A percentile compares a stretch with the other conserved stretches of the same genome.
These are phyloP conservation scores for Dicorynia guianensis DNA, from an alignment of 306 rosid species.

Conservation along the genomic window DNA sequence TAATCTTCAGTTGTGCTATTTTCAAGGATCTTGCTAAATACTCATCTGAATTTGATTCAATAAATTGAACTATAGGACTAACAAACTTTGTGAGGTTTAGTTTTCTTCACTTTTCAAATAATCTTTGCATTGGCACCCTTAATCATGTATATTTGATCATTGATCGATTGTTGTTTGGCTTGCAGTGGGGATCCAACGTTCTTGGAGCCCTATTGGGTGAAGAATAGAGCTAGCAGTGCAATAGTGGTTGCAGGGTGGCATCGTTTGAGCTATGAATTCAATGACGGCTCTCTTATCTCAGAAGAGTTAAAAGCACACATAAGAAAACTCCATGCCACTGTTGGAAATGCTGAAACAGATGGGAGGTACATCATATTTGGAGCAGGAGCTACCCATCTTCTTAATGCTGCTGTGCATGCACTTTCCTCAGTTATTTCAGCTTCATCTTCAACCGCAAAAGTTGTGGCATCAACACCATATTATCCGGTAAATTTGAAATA, in stretches of 20 bases:
- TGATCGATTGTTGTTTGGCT: neutral
- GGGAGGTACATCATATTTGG: slow-evolving; percentile 57
- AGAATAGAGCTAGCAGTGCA: slow-evolving; percentile 52
- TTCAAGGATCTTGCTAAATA: no score
- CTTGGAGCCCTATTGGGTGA: slow-evolving; percentile 62
- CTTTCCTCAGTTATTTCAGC: slow-evolving; percentile 34
- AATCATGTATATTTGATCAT: no score
- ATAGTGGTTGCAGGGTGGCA: slow-evolving; percentile 60
- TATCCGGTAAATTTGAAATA: slow-evolving; percentile 37
- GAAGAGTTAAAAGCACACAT: slow-evolving; percentile 45
- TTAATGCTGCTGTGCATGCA: slow-evolving; percentile 59
- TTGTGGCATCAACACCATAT: slow-evolving; percentile 49
- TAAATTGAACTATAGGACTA: no score
- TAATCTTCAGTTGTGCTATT: no score
- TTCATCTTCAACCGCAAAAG: slow-evolving; percentile 27
- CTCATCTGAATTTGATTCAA: no score
- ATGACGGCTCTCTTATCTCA: slow-evolving; percentile 43
- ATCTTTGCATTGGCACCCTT: no score
- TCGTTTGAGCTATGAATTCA: slow-evolving; percentile 54
- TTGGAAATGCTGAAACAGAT: slow-evolving; percentile 51
- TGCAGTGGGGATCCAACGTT: slow-evolving; percentile 64
- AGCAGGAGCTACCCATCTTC: slow-evolving; percentile 57
- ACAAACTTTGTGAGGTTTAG: no score
- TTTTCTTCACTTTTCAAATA: no score
- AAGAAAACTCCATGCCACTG: slow-evolving; percentile 34